Percentiles rank a stretch among this genome's conserved stretches.
These are phyloP conservation scores for Volvariella surrecta DNA, from an alignment of 1,284 basidiomycete genomes.

Conservation along the genomic window DNA sequence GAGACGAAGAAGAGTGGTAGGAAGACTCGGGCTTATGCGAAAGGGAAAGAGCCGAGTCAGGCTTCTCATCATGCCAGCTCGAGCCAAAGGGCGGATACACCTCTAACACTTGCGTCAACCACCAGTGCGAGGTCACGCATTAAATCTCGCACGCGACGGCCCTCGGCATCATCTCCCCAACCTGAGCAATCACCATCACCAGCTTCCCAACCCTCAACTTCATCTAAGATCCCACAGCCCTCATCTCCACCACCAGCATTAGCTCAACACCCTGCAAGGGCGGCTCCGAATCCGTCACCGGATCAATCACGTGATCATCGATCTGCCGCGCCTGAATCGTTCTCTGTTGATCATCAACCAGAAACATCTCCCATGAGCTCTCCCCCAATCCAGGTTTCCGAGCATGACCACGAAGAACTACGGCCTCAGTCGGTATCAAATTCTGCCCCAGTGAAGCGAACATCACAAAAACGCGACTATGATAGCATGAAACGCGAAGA, in stretches of 20 bases:
- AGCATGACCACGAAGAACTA: background rate
- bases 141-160: too few relatives aligned
- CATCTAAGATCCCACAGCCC: too few relatives aligned
- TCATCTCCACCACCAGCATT: too few relatives aligned
- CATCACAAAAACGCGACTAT: background rate
- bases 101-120: too few relatives aligned
- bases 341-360: background rate
- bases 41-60: slow-evolving; percentile 8
- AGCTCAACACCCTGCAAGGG: too few relatives aligned
- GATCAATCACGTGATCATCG: too few relatives aligned
- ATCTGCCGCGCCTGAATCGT: too few relatives aligned
- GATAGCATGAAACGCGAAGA: background rate
- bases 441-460: background rate
- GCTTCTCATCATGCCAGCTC: background rate
- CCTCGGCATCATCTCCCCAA: background rate
- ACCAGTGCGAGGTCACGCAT: too few relatives aligned
- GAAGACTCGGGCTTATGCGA: slow-evolving; percentile 8
- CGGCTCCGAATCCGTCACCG: too few relatives aligned
- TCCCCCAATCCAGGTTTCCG: background rate
- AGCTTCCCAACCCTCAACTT: background rate
- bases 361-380: background rate
- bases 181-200: background rate
- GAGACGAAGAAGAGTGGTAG: slow-evolving; percentile 12
- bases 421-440: background rate
- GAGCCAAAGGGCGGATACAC: too few relatives aligned